These are phyloP conservation scores for Rubia tinctorum DNA, from an alignment of 305 asterid species.

Conservation along the genomic window DNA sequence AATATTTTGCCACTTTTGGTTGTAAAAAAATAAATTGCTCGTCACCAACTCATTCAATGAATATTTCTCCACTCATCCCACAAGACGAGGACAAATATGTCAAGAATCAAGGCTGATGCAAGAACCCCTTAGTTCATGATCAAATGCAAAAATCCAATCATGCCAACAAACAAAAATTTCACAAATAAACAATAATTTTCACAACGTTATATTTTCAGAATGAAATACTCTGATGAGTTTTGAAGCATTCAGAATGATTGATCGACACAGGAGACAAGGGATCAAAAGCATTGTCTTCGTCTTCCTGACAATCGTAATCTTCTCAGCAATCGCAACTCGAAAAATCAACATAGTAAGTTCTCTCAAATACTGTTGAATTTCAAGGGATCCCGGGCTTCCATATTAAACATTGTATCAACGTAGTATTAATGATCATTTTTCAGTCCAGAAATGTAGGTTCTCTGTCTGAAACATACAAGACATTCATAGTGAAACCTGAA, in stretches of 20 bases:
- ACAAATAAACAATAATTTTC: background rate
- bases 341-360: slow-evolving; percentile 56
- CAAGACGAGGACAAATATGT: slow-evolving; percentile 11
- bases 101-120: background rate
- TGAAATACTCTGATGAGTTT: background rate
- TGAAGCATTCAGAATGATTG: slow-evolving; percentile 25
- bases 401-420: no score
- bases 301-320: slow-evolving; percentile 33
- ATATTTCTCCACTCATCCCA: background rate
- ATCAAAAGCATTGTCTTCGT: slow-evolving; percentile 38
- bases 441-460: slow-evolving; percentile 50
- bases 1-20: no score
- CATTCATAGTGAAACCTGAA: slow-evolving; percentile 43
- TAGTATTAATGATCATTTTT: background rate
- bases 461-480: slow-evolving; percentile 25
- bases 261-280: slow-evolving; percentile 27
- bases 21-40: no score
- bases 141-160: background rate
- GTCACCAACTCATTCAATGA: background rate
- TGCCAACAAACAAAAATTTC: background rate
- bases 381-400: no score
- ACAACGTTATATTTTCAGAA: background rate
- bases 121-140: background rate
- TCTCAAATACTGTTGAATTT: background rate
- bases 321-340: slow-evolving; percentile 34